Conservation (phyloP, 345 rosid genomes). For the Corchorus capsularis region DNA sequence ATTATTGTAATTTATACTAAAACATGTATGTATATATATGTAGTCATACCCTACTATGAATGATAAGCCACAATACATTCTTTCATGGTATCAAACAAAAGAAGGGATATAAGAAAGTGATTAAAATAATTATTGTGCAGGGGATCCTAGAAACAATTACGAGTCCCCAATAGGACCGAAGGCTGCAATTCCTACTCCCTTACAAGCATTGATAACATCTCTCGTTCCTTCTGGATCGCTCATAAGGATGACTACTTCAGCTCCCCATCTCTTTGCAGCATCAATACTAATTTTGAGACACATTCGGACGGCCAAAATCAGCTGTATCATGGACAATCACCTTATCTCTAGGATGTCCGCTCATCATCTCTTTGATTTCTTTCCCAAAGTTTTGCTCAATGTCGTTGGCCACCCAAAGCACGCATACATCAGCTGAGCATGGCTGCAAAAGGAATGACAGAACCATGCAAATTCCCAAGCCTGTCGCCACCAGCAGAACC, state of each 20-base stretch:
- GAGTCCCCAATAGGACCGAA: constrained; percentile 98
- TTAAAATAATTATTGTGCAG: background rate
- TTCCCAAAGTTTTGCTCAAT: constrained; percentile 66
- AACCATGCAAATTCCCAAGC: constrained; percentile 84
- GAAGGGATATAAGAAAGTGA: background rate
- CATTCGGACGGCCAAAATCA: constrained; percentile 62
- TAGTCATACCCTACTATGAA: too few relatives aligned
- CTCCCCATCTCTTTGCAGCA: constrained; percentile 63
- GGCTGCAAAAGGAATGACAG: constrained; percentile 76
- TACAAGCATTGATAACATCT: constrained; percentile 73
- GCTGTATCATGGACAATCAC: constrained; percentile 77
- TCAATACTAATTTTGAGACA: constrained; percentile 67
- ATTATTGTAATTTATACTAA: too few relatives aligned
- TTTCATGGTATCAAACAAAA: too few relatives aligned
- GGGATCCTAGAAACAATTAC: constrained; percentile 19
- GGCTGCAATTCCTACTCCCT: constrained; percentile 57
- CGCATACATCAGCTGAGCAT: constrained; percentile 52
- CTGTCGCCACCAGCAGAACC: constrained; percentile 79
- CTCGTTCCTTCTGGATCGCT: constrained; percentile 89
- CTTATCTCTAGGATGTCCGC: constrained; percentile 49
- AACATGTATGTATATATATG: too few relatives aligned
- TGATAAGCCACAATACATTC: too few relatives aligned
- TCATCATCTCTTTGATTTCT: constrained; percentile 62
- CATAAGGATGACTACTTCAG: constrained; percentile 78
- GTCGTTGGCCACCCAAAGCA: constrained; percentile 84